These are phyloP conservation scores for Russula griseocarnosa DNA, from an alignment of 768 basidiomycete species.

Conservation along the genomic window DNA sequence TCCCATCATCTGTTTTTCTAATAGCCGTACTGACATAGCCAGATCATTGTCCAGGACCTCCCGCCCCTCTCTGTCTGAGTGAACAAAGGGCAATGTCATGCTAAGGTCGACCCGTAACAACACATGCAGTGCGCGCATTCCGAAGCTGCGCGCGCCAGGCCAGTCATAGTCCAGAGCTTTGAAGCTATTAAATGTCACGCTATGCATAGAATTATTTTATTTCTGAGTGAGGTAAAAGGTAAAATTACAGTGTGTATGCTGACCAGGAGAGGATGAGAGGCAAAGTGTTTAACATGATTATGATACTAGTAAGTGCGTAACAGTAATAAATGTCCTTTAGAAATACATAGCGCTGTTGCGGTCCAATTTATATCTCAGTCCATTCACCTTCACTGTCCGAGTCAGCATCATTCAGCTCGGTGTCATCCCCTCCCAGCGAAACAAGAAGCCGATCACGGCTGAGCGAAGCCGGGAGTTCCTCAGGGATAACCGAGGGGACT, in stretches of 20 bases:
- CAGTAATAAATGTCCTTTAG: not conserved
- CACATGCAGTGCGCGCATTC: no score
- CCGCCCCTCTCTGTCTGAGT: no score
- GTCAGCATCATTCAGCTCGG: not conserved
- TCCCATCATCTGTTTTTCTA: no score
- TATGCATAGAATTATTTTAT: not conserved
- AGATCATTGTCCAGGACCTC: no score
- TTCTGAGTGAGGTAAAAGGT: not conserved
- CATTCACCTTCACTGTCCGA: constrained; percentile 9
- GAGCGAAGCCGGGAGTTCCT: not conserved
- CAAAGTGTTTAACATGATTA: not conserved
- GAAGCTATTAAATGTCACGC: no score
- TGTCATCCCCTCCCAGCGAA: not conserved
- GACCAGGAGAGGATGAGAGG: not conserved
- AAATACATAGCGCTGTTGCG: not conserved
- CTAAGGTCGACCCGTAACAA: no score
- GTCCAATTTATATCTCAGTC: constrained; percentile 9
- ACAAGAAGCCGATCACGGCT: not conserved
- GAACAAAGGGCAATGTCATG: no score
- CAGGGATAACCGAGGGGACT: not conserved
- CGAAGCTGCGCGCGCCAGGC: no score
- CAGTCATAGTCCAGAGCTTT: no score
- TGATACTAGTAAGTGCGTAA: not conserved
- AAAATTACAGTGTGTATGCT: not conserved
- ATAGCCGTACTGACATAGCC: no score